Conservation (phyloP, 2,329 filamentous ascomycete genomes). For the Cylindrodendrum hubeiense region DNA sequence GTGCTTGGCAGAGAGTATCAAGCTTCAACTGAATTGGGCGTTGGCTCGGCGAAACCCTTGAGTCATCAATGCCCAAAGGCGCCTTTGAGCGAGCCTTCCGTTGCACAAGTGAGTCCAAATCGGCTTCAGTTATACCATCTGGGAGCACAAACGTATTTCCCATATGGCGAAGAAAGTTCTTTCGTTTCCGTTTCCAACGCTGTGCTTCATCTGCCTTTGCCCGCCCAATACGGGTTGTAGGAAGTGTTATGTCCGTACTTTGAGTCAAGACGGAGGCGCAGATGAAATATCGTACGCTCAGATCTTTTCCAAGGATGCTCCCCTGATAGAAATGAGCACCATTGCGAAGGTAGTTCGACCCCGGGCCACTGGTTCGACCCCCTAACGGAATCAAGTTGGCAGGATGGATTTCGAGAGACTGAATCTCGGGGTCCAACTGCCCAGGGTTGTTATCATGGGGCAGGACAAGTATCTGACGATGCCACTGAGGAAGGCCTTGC, state of each 20-base stretch:
- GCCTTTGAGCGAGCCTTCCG: constrained; percentile 10
- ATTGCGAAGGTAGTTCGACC: constrained; percentile 48
- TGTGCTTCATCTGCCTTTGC: constrained; percentile 40
- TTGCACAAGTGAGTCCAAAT: constrained; percentile 38
- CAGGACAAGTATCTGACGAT: constrained; percentile 51
- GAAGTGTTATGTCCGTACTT: constrained; percentile 43
- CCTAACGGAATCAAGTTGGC: constrained; percentile 35
- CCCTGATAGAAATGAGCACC: constrained; percentile 61
- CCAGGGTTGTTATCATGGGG: constrained; percentile 27
- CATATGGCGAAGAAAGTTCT: constrained; percentile 45
- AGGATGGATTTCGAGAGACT: constrained; percentile 46
- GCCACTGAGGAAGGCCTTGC: constrained; percentile 50
- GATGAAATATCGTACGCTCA: constrained; percentile 58
- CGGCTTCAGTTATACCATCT: constrained; percentile 48
- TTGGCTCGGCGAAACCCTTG: constrained; percentile 12
- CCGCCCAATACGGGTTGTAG: constrained; percentile 43
- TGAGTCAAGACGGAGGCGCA: constrained; percentile 44
- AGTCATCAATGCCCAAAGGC: neutral
- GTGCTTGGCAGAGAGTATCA: constrained; percentile 34
- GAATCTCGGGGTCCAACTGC: constrained; percentile 27
- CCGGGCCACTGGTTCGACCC: constrained; percentile 34
- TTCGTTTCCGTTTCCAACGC: constrained; percentile 47
- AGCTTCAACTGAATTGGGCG: constrained; percentile 42
- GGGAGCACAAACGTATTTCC: constrained; percentile 52
- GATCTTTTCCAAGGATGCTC: constrained; percentile 55